A percentile compares a stretch with the other conserved stretches of the same genome.
Conservation (phyloP, 495 filamentous ascomycete species). For the Aspergillus sparsus region DNA sequence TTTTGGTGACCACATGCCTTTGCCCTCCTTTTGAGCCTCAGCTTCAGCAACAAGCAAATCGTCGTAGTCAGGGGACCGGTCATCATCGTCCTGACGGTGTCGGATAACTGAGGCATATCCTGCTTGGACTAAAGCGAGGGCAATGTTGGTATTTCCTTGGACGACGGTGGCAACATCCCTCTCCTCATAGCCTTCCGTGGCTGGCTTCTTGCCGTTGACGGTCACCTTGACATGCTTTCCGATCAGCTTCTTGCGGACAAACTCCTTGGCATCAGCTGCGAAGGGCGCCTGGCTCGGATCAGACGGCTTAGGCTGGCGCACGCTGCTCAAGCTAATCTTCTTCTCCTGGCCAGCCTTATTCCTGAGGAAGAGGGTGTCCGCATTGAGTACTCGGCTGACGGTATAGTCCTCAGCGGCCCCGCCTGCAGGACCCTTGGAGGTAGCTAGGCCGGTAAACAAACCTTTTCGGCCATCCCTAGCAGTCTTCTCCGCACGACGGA, state of each 20-base stretch:
- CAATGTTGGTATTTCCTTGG: slow-evolving; percentile 82
- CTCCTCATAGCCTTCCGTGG: slow-evolving; percentile 88
- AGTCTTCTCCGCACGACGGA: slow-evolving; percentile 83
- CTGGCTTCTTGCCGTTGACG: slow-evolving; percentile 87
- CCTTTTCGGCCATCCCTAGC: slow-evolving; percentile 74
- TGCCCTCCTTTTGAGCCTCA: slow-evolving; percentile 75
- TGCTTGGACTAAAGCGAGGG: slow-evolving; percentile 79
- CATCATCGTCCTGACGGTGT: slow-evolving; percentile 88
- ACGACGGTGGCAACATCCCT: slow-evolving; percentile 90
- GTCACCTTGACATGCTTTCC: slow-evolving; percentile 89
- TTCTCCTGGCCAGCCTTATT: slow-evolving; percentile 83
- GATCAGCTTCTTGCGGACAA: slow-evolving; percentile 87
- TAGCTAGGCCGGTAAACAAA: slow-evolving; percentile 75
- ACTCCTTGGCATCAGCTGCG: slow-evolving; percentile 92
- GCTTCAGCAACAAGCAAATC: slow-evolving; percentile 88
- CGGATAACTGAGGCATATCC: slow-evolving; percentile 92
- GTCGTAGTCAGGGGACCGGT: slow-evolving; percentile 91
- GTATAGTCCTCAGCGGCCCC: slow-evolving; percentile 69
- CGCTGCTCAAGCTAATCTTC: slow-evolving; percentile 87
- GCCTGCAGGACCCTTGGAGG: slow-evolving; percentile 53
- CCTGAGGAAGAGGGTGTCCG: slow-evolving; percentile 84
- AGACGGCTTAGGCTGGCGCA: slow-evolving; percentile 83
- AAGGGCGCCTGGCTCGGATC: slow-evolving; percentile 83
- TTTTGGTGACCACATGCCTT: slow-evolving; percentile 93
- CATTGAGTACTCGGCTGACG: slow-evolving; percentile 81